Percentiles rank a stretch among this genome's conserved stretches.
phyloP scores from a whole-genome alignment of 192 early-diverging fungal species.

The Entomortierella lignicola region DNA sequence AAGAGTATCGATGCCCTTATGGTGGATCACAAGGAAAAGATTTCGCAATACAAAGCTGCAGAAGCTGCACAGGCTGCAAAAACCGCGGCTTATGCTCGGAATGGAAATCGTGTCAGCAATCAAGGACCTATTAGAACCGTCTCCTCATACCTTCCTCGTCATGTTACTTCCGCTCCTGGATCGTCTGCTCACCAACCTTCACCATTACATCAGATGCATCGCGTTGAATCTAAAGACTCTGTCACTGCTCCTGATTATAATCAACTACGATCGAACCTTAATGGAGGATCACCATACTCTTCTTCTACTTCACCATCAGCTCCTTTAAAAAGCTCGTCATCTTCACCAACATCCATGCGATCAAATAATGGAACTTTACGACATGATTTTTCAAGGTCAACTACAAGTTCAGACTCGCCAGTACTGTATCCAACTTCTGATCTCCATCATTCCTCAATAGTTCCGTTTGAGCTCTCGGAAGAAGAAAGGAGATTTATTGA shows the following conservation, averaged over 20 bases:
- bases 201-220: constrained; percentile 17
- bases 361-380: not conserved
- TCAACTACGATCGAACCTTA: constrained; percentile 18
- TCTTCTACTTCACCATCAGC: constrained; percentile 3
- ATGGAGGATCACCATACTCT: constrained; percentile 1
- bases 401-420: constrained; percentile 5
- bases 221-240: not conserved
- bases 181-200: constrained; percentile 16
- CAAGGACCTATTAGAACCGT: constrained; percentile 41
- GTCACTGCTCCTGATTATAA: constrained; percentile 9
- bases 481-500: constrained; percentile 48
- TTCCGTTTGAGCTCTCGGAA: constrained; percentile 50
- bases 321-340: not conserved
- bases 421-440: constrained; percentile 45
- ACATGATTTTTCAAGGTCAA: not conserved
- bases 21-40: constrained; percentile 23
- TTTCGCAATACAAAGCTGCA: constrained; percentile 20
- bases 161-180: constrained; percentile 3
- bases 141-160: constrained; percentile 37
- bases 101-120: constrained; percentile 16
- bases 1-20: constrained; percentile 49
- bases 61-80: constrained; percentile 13
- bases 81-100: not conserved
- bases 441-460: constrained; percentile 13
- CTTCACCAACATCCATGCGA: not conserved